These are phyloP conservation scores for Soucietia sequanensis DNA, from an alignment of 805 yeast species.

Conservation along the genomic window DNA sequence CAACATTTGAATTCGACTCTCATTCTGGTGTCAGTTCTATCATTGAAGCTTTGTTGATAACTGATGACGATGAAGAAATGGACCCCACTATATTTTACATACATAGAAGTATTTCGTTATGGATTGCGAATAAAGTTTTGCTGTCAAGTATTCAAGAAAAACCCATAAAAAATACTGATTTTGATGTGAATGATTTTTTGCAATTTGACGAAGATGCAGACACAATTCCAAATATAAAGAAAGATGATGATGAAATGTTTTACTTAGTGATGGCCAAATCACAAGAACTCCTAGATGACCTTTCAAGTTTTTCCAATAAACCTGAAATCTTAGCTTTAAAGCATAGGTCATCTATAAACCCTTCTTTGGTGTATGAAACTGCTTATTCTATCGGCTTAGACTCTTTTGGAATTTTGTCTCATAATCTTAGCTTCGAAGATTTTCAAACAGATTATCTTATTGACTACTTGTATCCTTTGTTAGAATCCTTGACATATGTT, in stretches of 20 bases:
- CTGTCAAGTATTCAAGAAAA: conserved; percentile 5
- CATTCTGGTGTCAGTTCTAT: conserved; percentile 1
- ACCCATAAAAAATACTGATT: no score
- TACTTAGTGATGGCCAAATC: conserved; percentile 36
- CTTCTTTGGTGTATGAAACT: conserved; percentile 15
- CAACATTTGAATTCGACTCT: conserved; percentile 5
- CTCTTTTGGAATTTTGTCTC: conserved; percentile 36
- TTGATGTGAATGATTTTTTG: conserved; percentile 21
- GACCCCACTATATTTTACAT: conserved; percentile 3
- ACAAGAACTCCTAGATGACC: conserved; percentile 39
- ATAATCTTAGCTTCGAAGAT: conserved; percentile 21
- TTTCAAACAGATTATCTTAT: conserved; percentile 54
- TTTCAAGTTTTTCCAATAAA: conserved; percentile 15
- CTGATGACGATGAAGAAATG: conserved; percentile 2
- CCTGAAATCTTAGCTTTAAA: conserved; percentile 3
- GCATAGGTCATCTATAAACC: not conserved
- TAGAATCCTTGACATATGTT: conserved; percentile 65
- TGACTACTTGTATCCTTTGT: conserved; percentile 68
- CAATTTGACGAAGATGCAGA: conserved; percentile 18
- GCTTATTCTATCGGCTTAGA: conserved; percentile 44
- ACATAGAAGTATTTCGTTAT: conserved; percentile 20
- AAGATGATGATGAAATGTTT: conserved; percentile 20
- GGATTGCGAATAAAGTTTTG: conserved; percentile 29
- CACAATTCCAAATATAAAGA: not conserved
- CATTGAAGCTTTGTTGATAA: conserved; percentile 13